A percentile compares a stretch with the other conserved stretches of the same genome.
These are phyloP conservation scores for Plasmodium inui DNA, from an alignment of 169 alveolate species.

Conservation along the genomic window DNA sequence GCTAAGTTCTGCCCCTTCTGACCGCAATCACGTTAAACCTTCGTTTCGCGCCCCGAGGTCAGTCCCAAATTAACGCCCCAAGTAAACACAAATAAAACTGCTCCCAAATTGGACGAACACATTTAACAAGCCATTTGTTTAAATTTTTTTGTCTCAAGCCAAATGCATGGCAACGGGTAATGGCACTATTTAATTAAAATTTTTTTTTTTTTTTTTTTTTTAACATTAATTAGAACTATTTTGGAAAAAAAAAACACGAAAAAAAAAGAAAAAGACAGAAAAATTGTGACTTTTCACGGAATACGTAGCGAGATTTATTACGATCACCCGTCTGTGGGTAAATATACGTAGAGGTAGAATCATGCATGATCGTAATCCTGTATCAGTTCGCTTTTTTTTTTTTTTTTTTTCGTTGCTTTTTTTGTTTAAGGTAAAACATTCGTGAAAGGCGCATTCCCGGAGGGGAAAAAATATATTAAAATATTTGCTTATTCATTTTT, in stretches of 20 bases:
- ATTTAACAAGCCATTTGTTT: neutral
- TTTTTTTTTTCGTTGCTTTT: neutral
- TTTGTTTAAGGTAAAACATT: slow-evolving; percentile 1
- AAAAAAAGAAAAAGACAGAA: neutral
- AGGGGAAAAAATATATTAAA: neutral
- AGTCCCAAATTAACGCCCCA: neutral
- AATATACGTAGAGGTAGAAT: neutral
- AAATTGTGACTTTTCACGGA: neutral
- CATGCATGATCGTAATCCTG: neutral
- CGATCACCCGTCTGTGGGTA: neutral
- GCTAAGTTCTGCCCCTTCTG: no score
- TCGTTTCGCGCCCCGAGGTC: neutral
- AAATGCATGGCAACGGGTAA: neutral
- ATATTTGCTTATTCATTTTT: neutral
- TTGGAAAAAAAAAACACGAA: neutral
- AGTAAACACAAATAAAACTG: neutral
- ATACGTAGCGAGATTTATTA: neutral
- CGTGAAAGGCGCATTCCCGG: neutral
- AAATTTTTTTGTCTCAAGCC: neutral
- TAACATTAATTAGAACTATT: neutral
- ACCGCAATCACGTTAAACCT: neutral
- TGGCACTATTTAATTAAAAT: neutral
- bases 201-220: neutral
- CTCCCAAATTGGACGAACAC: neutral
- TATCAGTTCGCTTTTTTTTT: neutral